Evolutionary conservation across 1,284 basidiomycete genomes (phyloP).

Genomic region (Tremellales sp.): DNA sequence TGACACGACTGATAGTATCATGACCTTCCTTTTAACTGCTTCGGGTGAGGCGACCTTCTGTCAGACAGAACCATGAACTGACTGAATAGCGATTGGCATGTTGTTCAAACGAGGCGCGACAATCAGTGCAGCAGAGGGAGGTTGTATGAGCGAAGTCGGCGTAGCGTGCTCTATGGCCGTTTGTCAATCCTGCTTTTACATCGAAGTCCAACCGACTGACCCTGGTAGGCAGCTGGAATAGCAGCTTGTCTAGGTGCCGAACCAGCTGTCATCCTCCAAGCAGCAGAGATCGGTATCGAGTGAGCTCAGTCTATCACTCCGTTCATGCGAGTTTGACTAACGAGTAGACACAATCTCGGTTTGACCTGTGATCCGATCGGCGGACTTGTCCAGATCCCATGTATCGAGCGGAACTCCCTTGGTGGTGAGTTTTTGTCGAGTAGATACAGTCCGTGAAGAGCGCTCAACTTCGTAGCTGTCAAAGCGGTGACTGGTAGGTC

Average conservation of each 20-base stretch:
- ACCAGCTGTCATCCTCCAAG: conserved; percentile 57
- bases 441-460: conserved; percentile 36
- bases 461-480: conserved; percentile 76
- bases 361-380: conserved; percentile 90
- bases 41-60: conserved; percentile 53
- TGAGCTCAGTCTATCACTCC: conserved; percentile 4
- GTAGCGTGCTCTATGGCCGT: conserved; percentile 44
- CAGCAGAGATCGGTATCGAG: conserved; percentile 88
- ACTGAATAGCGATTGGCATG: conserved; percentile 75
- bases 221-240: conserved; percentile 81
- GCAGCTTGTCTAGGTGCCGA: conserved; percentile 85
- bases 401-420: conserved; percentile 62
- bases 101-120: conserved; percentile 95
- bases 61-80: not conserved
- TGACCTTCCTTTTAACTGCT: conserved; percentile 81
- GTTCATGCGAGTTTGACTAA: not conserved
- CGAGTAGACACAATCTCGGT: conserved; percentile 55
- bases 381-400: conserved; percentile 80
- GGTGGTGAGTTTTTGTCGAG: conserved; percentile 18
- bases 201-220: not conserved
- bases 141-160: conserved; percentile 51
- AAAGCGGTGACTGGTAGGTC: conserved; percentile 57
- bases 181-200: conserved; percentile 8
- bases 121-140: conserved; percentile 91
- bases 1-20: conserved; percentile 49